Percentiles rank a stretch among this genome's conserved stretches.
Conservation (phyloP, 345 rosid species). For the Odontarrhena argentea region DNA sequence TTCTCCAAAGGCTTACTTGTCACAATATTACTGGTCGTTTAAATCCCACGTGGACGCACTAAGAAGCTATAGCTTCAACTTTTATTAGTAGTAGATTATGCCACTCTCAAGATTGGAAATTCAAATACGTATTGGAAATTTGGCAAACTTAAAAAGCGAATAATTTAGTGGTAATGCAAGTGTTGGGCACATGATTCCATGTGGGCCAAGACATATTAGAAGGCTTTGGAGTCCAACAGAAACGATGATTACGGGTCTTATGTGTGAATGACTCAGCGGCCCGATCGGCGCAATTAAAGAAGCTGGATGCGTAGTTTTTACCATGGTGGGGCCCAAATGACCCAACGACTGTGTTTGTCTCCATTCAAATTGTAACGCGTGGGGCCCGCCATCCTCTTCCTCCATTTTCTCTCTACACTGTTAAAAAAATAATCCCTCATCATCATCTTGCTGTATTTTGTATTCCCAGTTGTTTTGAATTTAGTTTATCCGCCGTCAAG, state of each 20-base stretch:
- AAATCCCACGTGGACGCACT: too few species aligned
- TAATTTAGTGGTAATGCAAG: too few species aligned
- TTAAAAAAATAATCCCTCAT: neutral
- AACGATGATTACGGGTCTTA: too few species aligned
- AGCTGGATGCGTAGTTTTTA: neutral
- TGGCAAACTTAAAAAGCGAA: too few species aligned
- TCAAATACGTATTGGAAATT: too few species aligned
- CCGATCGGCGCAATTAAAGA: conserved; percentile 38
- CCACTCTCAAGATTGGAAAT: too few species aligned
- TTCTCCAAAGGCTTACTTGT: too few species aligned
- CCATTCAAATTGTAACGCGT: conserved; percentile 37
- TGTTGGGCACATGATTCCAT: neutral
- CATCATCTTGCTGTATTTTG: neutral
- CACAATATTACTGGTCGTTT: too few species aligned
- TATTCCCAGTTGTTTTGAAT: conserved; percentile 8
- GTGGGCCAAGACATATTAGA: neutral
- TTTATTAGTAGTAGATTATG: too few species aligned
- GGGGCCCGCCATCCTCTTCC: conserved; percentile 37
- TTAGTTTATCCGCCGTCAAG: conserved; percentile 13
- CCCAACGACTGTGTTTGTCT: conserved; percentile 40
- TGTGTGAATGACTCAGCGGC: neutral
- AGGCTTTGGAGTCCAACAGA: too few species aligned
- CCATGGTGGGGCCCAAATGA: conserved; percentile 23
- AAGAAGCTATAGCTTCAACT: too few species aligned
- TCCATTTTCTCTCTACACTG: conserved; percentile 12